A percentile compares a stretch with the other conserved stretches of the same genome.
These are phyloP conservation scores for Phytopythium delawarense DNA, from an alignment of 352 stramenopile genomes.

Conservation along the genomic window DNA sequence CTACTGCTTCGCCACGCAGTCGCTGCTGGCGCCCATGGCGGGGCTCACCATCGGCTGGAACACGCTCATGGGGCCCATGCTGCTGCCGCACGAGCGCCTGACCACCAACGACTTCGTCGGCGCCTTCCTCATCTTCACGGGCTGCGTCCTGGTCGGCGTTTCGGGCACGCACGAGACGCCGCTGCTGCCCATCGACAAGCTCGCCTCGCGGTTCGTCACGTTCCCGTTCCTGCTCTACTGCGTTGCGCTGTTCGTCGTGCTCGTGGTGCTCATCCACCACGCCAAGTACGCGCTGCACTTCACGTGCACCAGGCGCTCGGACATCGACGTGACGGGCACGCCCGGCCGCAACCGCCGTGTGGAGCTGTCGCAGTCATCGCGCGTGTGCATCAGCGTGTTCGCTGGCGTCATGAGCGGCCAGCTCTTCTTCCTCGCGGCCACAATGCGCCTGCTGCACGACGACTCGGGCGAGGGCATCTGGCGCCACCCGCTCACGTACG, in stretches of 20 bases:
- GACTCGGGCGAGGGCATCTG: constrained; percentile 39
- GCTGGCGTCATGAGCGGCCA: constrained; percentile 71
- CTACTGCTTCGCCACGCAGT: constrained; percentile 80
- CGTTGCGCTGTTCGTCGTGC: constrained; percentile 27
- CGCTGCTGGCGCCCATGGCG: constrained; percentile 76
- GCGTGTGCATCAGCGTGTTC: constrained; percentile 58
- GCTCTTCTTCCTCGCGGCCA: constrained; percentile 70
- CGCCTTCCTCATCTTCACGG: constrained; percentile 69
- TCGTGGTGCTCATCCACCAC: constrained; percentile 52
- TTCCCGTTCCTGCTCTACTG: constrained; percentile 67
- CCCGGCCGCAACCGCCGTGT: constrained; percentile 14
- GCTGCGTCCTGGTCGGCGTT: constrained; percentile 69
- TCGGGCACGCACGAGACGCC: constrained; percentile 64
- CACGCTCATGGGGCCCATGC: constrained; percentile 64
- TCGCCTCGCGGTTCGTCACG: constrained; percentile 45
- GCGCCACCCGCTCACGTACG: constrained; percentile 59
- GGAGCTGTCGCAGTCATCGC: constrained; percentile 7
- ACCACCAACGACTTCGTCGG: constrained; percentile 75
- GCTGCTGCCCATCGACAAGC: constrained; percentile 52
- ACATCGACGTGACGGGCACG: background rate
- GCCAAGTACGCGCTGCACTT: constrained; percentile 50
- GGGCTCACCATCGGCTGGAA: constrained; percentile 83
- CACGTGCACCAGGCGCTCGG: constrained; percentile 18
- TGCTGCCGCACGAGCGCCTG: constrained; percentile 64
- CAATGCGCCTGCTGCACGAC: constrained; percentile 64